Base-by-base conservation (phyloP, 1,284 basidiomycete genomes). In the Laetiporus sulphureus region DNA sequence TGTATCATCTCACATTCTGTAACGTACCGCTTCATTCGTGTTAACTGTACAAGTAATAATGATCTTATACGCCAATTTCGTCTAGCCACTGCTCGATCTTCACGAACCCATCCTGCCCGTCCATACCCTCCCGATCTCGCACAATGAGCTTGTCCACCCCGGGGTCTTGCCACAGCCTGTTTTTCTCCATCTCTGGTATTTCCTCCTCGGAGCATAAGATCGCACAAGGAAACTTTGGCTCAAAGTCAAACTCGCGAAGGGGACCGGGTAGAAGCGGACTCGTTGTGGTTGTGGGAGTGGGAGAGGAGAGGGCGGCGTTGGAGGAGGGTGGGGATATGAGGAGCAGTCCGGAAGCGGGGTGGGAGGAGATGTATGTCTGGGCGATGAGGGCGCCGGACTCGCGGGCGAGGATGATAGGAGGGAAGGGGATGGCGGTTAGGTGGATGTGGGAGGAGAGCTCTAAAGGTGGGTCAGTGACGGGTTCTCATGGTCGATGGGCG, bases 361-460 rank as follows among this genome's bases (percentile, higher is more conserved):
- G 61, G 24, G 78, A 81, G 6, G 76, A 80, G 42, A 85, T 72
- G 56, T 81, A 84, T 11, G 75, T 69, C 56, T 85, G 79, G 8
- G 77, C 72, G 40, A 85, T 71, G 35, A 84, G 63, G 38, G 72
- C 70, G 11, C 69, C 69, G 1, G 63, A 55, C 1, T 67, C 69
- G 7, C 69, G 67, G 1, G 81, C 72, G 47, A 84, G 64, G 32
- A 85, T 60, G 32, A 85, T 68, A 0, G 82, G 82, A 1, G 80
- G 73, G 50, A 82, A 84, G 10, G 79, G 74, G 38, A 75, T 73
- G 4, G 62, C 66, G 22, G 73, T 64, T 5, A 72, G 56, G 18
- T 62, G 63, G 30, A 75, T 59, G 30, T 65, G 60, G 20, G 59
- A 60, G 32, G 57, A 57, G 11, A 75, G 54, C 41, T 69, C 73